Conservation (phyloP, 108 stramenopile genomes). For the Phaeodactylum tricornutum region DNA sequence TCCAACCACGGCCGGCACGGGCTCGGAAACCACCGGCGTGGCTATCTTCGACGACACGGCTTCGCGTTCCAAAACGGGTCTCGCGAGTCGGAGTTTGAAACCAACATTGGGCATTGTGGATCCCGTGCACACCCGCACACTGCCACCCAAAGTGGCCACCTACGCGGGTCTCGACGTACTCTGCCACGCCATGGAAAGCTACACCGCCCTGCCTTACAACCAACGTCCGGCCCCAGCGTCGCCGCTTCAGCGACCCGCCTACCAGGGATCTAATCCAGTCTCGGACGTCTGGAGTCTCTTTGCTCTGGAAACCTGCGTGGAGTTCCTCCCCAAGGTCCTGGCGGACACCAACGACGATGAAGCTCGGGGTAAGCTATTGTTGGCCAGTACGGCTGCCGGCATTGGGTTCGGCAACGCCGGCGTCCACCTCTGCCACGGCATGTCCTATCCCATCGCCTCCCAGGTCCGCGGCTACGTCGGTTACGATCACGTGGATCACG, state of each 20-base stretch:
- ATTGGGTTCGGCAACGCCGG: constrained; percentile 56
- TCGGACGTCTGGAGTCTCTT: constrained; percentile 37
- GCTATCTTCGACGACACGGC: constrained; percentile 47
- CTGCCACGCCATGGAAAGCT: constrained; percentile 52
- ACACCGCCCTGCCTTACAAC: constrained; percentile 33
- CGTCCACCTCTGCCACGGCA: constrained; percentile 48
- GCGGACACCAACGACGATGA: constrained; percentile 28
- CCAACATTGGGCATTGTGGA: constrained; percentile 50
- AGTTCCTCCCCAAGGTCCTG: constrained; percentile 22
- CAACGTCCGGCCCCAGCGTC: constrained; percentile 25
- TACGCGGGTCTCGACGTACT: constrained; percentile 46
- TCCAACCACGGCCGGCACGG: constrained; percentile 58
- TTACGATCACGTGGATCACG: constrained; percentile 22
- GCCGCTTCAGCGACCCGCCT: constrained; percentile 29
- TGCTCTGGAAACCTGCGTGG: constrained; percentile 24
- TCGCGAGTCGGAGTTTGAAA: constrained; percentile 32
- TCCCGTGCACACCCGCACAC: constrained; percentile 26
- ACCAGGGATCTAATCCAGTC: constrained; percentile 38
- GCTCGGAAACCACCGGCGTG: constrained; percentile 44
- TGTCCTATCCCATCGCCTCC: constrained; percentile 40
- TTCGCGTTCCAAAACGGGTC: constrained; percentile 42
- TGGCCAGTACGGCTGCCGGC: constrained; percentile 43
- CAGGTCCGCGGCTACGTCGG: constrained; percentile 22
- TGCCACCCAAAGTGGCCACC: constrained; percentile 29
- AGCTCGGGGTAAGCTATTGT: constrained; percentile 38